Conservation (phyloP, 371 early-diverging fungal species). For the Paraphysoderma sedebokerense region DNA sequence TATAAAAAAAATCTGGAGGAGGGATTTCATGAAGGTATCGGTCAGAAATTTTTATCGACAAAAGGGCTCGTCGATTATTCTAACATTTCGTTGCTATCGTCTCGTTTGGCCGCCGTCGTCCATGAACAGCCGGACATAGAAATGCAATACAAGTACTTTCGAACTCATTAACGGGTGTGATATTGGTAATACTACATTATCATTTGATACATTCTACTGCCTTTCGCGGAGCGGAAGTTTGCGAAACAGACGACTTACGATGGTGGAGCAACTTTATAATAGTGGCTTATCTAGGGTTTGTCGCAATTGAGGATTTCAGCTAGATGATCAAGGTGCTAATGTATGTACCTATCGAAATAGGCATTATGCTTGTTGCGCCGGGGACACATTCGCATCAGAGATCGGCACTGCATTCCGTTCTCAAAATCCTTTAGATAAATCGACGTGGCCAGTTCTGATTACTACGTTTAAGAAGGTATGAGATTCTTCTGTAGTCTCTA, state of each 20-base stretch:
- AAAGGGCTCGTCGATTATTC: not conserved
- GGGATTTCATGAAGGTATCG: conserved; percentile 5
- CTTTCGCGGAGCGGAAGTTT: conserved; percentile 6
- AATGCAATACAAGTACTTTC: conserved; percentile 60
- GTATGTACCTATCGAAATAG: conserved; percentile 8
- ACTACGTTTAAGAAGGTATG: conserved; percentile 32
- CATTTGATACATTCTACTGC: conserved; percentile 22
- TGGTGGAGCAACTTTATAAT: conserved; percentile 4
- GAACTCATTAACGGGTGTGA: conserved; percentile 53
- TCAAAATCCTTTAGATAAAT: no score
- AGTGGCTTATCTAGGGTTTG: conserved; percentile 9
- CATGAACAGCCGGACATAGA: conserved; percentile 35
- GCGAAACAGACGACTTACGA: conserved; percentile 14
- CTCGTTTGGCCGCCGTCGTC: conserved; percentile 12
- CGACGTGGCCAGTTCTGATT: conserved; percentile 48
- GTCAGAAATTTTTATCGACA: not conserved
- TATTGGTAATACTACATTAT: conserved; percentile 39
- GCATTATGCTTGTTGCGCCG: conserved; percentile 71
- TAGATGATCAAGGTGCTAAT: not conserved
- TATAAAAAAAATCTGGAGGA: conserved; percentile 49
- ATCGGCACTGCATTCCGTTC: not conserved
- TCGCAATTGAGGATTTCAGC: conserved; percentile 31
- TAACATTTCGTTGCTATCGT: not conserved
- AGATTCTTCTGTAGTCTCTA: not conserved
- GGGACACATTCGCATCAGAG: conserved; percentile 22